phyloP scores from a whole-genome alignment of 116 monocot genomes.

The Papilionanthe hybrid region DNA sequence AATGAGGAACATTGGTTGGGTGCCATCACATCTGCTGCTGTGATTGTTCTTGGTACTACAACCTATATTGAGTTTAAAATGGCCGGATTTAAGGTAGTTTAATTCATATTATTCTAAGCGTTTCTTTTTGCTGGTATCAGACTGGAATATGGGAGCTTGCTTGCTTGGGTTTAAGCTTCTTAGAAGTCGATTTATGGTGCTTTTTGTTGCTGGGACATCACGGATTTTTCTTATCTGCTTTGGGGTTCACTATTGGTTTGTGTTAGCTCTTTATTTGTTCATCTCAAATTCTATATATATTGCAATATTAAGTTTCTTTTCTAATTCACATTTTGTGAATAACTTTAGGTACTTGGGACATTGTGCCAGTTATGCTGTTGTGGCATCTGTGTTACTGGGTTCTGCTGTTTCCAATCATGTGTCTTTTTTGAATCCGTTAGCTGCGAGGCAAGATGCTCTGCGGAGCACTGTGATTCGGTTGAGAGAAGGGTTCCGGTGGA shows the following conservation, averaged over 20 bases:
- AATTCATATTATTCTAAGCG: not conserved
- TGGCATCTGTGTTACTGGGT: conserved; percentile 88
- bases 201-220: conserved; percentile 90
- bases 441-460: conserved; percentile 87
- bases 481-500: conserved; percentile 85
- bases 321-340: not conserved
- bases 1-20: conserved; percentile 92
- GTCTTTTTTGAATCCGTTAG: conserved; percentile 74
- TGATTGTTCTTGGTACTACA: conserved; percentile 71
- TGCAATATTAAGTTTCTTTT: conserved; percentile 9
- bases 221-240: conserved; percentile 96
- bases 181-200: conserved; percentile 60
- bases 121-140: conserved; percentile 26
- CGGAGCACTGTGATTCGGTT: conserved; percentile 89
- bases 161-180: conserved; percentile 89
- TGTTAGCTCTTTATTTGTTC: conserved; percentile 12
- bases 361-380: conserved; percentile 95
- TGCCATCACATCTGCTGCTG: conserved; percentile 81
- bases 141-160: conserved; percentile 92
- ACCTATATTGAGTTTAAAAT: conserved; percentile 7
- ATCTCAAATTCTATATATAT: conserved; percentile 4
- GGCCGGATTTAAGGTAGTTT: not conserved
- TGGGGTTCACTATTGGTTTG: conserved; percentile 96
- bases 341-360: conserved; percentile 90
- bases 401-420: conserved; percentile 76